Percentiles rank a stretch among this genome's conserved stretches.
phyloP scores from a whole-genome alignment of 768 basidiomycete genomes.

The Boletus reticulatus region DNA sequence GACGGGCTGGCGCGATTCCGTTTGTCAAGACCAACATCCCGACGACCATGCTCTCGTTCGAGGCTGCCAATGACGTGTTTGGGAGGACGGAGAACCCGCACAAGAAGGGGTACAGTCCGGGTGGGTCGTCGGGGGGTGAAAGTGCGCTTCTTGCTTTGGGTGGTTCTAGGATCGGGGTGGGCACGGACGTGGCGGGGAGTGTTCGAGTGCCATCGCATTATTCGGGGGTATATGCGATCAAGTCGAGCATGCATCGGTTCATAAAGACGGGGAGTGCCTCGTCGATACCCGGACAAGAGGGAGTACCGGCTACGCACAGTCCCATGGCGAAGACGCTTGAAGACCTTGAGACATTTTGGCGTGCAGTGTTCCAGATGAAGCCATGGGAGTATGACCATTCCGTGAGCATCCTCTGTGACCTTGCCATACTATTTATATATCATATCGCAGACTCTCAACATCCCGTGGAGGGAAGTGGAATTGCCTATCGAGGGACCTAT shows the following conservation, averaged over 20 bases:
- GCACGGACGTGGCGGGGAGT: constrained; percentile 69
- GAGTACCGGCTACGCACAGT: constrained; percentile 49
- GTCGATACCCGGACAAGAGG: constrained; percentile 55
- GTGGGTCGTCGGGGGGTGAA: constrained; percentile 73
- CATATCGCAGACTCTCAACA: constrained; percentile 27
- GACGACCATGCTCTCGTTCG: constrained; percentile 56
- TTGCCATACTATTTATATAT: too few relatives aligned
- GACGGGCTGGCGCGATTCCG: constrained; percentile 61
- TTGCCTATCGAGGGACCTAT: constrained; percentile 47
- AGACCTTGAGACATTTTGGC: constrained; percentile 67
- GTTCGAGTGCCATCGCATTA: constrained; percentile 67
- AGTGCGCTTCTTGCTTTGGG: constrained; percentile 60
- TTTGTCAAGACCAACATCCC: constrained; percentile 70
- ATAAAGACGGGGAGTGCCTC: constrained; percentile 48
- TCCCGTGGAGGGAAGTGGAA: constrained; percentile 39
- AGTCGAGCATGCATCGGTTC: constrained; percentile 57
- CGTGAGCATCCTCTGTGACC: constrained; percentile 21
- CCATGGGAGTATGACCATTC: constrained; percentile 68
- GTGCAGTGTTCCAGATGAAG: constrained; percentile 53
- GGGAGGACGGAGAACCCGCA: constrained; percentile 62
- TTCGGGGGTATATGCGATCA: constrained; percentile 61
- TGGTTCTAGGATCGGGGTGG: constrained; percentile 60
- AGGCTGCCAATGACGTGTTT: constrained; percentile 55
- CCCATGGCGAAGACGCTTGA: constrained; percentile 63
- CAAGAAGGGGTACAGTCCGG: constrained; percentile 50